Conservation (phyloP, 2,329 filamentous ascomycete genomes). For the Nemania abortiva region DNA sequence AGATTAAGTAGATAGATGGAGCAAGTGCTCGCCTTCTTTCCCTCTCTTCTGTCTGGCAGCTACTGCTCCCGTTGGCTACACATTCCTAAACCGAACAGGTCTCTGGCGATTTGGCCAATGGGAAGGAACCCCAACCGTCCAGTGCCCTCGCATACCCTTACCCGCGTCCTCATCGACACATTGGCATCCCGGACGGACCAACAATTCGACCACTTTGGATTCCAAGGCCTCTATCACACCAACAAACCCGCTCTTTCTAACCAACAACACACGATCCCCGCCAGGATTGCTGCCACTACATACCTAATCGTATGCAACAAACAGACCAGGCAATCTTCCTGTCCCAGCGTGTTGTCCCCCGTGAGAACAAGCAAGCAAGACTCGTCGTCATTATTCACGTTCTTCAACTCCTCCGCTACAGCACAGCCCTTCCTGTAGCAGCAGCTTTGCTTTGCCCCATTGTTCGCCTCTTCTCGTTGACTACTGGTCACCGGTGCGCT, state of each 20-base stretch:
- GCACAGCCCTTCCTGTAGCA: background rate
- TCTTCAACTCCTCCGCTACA: background rate
- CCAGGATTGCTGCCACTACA: background rate
- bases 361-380: background rate
- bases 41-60: slow-evolving; percentile 29
- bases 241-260: background rate
- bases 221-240: slow-evolving; percentile 9
- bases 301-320: background rate
- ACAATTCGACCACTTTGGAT: slow-evolving; percentile 4
- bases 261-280: background rate
- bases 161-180: slow-evolving; percentile 2
- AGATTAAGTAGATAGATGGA: background rate
- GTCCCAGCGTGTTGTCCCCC: slow-evolving; percentile 3
- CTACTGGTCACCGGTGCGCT: slow-evolving; percentile 9
- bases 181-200: slow-evolving; percentile 14
- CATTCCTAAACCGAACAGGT: slow-evolving; percentile 45
- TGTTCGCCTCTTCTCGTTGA: background rate
- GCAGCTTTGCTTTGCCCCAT: background rate
- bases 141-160: slow-evolving; percentile 20
- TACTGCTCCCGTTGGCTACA: slow-evolving; percentile 25
- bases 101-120: slow-evolving; percentile 43
- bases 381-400: background rate
- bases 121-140: slow-evolving; percentile 2
- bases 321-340: background rate
- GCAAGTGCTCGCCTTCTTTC: slow-evolving; percentile 19